Evolutionary conservation across 2,329 filamentous ascomycete species (phyloP).

Genomic region (Xylariaceae sp.): DNA sequence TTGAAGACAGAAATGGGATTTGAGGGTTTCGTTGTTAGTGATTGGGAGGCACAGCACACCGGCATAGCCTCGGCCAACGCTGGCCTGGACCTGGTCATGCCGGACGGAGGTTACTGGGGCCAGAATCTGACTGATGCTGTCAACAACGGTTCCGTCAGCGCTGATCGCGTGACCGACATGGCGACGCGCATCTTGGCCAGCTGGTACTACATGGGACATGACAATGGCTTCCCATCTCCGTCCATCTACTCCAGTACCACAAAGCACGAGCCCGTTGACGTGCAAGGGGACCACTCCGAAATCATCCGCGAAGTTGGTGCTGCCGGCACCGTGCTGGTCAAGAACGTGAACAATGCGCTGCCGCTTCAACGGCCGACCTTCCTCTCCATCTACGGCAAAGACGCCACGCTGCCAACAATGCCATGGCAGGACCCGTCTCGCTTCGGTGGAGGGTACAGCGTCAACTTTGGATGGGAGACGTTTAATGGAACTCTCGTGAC

Average conservation of each 20-base stretch:
- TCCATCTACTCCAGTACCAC: conserved; percentile 53
- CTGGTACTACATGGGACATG: conserved; percentile 82
- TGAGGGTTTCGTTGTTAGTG: conserved; percentile 69
- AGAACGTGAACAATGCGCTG: conserved; percentile 51
- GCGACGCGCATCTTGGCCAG: conserved; percentile 76
- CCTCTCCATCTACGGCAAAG: conserved; percentile 13
- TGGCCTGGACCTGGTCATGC: conserved; percentile 69
- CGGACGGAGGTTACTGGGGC: conserved; percentile 70
- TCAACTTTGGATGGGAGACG: conserved; percentile 10
- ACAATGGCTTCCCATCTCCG: conserved; percentile 64
- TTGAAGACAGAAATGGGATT: conserved; percentile 68
- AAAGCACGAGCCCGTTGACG: conserved; percentile 64
- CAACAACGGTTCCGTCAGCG: conserved; percentile 74
- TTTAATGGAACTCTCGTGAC: conserved; percentile 70
- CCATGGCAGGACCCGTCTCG: conserved; percentile 8
- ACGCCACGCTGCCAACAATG: conserved; percentile 49
- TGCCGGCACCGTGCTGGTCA: conserved; percentile 74
- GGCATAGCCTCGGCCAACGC: conserved; percentile 74
- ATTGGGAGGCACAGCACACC: conserved; percentile 78
- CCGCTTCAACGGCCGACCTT: conserved; percentile 10
- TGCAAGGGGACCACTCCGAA: conserved; percentile 65
- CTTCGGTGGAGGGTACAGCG: conserved; percentile 9
- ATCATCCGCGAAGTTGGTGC: conserved; percentile 71
- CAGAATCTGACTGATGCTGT: conserved; percentile 66
- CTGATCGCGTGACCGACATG: conserved; percentile 82